Evolutionary conservation across 2,329 filamentous ascomycete genomes (phyloP).

Genomic region (Kalaharituber pfeilii): DNA sequence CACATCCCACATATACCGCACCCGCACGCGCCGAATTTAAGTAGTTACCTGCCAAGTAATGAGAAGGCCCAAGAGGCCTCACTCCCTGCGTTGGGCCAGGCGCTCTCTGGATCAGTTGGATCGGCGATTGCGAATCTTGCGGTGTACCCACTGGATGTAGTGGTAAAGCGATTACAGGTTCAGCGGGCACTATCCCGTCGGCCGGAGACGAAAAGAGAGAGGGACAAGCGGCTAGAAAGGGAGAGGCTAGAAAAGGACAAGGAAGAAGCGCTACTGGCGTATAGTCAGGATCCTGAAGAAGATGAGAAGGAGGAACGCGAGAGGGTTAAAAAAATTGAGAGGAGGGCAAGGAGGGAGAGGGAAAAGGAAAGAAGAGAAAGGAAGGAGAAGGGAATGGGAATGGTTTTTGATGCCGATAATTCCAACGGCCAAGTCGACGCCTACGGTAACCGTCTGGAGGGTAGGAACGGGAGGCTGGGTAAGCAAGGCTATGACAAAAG

Average conservation of each 20-base stretch:
- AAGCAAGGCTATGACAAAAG: background rate
- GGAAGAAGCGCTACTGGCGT: constrained; percentile 1
- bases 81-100: constrained; percentile 63
- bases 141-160: constrained; percentile 65
- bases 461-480: background rate
- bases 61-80: constrained; percentile 21
- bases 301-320: background rate
- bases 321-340: constrained; percentile 1
- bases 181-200: constrained; percentile 40
- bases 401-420: constrained; percentile 5
- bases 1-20: background rate
- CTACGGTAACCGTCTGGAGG: background rate
- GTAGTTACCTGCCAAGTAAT: background rate
- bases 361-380: constrained; percentile 7
- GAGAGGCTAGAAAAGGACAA: constrained; percentile 2
- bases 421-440: constrained; percentile 4
- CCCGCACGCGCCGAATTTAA: background rate
- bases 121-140: constrained; percentile 61
- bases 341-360: background rate
- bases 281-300: background rate
- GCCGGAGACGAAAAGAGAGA: background rate
- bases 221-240: background rate
- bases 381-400: constrained; percentile 22
- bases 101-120: constrained; percentile 59
- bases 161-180: constrained; percentile 67